Base-by-base conservation (phyloP, 805 yeast genomes). In the Priceomyces fermenticarens region DNA sequence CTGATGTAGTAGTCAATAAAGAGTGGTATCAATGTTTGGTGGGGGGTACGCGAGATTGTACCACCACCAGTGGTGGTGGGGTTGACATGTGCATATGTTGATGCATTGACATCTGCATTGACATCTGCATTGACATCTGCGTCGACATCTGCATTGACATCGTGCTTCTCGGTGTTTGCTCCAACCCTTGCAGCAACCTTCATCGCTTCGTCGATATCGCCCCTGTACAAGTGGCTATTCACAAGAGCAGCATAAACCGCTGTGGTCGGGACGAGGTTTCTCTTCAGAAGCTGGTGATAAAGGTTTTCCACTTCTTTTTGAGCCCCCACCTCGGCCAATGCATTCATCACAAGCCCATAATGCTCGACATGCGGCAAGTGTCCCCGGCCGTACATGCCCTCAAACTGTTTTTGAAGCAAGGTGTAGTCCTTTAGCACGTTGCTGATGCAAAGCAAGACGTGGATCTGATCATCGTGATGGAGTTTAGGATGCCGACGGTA, bases 261-360 rank as follows among this genome's bases (percentile, higher is more conserved):
- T 2, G 67, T 58, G 3, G 68, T 63, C 1, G 88, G 87, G 3
- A 45, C 51, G 52, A 79, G 66, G 1, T 71, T 69, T 40, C 81
- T 63, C 38, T 65, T 58, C 4, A 62, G 35, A 25, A 80, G 51
- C 51, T 77, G 74, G n/a, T 62, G 44, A 59, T 70, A 83, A 42
- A 85, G 62, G 42, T 54, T 58, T 20, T 73, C 75, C 9, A 76
- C 80, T 54, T 70, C 74, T 30, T 57, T 70, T 31, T 52, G 59
- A 48, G 76, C 79, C 8, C 78, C 82, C 27, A 65, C 55, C 3
- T 53, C 46, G 1, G 86, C 81, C 44, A 85, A 61, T 0, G 85
- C 79, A 39, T 67, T 60, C 75, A 85, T 80, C 10, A 83, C 80
- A 12, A 79, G 72, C 3, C 75, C 68, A 54, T 84, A 85, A 48